Evolutionary conservation across 2,329 filamentous ascomycete species (phyloP), one percentile per base, ranked within the genome.

Genomic region (Lachnellula hyalina): DNA sequence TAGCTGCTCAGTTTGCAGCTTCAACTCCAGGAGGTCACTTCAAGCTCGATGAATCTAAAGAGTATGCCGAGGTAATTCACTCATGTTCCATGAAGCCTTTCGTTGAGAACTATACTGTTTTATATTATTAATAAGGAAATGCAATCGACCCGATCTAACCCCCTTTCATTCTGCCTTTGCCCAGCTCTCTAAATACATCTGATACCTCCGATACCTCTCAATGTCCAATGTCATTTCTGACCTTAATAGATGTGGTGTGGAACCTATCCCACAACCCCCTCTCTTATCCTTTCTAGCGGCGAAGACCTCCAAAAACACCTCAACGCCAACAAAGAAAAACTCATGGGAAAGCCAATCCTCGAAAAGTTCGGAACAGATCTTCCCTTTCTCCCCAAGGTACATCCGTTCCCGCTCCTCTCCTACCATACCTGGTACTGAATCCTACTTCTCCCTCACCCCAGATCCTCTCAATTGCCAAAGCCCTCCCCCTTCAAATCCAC

Each of bases 381-480:
- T 2, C 87, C 87, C 1, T 92, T 83, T 67, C 74, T 91, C 0
- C 86, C 86, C 8, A 92, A 91, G 74, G 81, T 77, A 63, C 40
- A 17, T 32, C 23, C 11, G 3, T 19, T 44, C 11, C 19, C 41
- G 5, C 41, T 14, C 19, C 34, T 19, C 11, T 19, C 11, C 9
- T 19, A 41, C 17, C 17, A 5, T 21, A 9, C 34, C 17, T 34
- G 7, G 12, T 8, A 38, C 17, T 41, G 11, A 19, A 9, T 23
- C 36, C 8, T 45, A 25, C 19, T 19, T 19, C n/a, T 23, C 51
- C 61, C 32, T 65, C 51, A 34, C 48, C 7, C 19, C 53, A 80
- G 75, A 83, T 91, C 42, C 75, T 91, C 1, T 90, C 86, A 8
- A 90, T 91, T 65, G 77, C 78, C 38, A 90, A 90, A 69, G 87